Base-by-base conservation (phyloP, 352 stramenopile genomes). In the Globisporangium sylvaticum region DNA sequence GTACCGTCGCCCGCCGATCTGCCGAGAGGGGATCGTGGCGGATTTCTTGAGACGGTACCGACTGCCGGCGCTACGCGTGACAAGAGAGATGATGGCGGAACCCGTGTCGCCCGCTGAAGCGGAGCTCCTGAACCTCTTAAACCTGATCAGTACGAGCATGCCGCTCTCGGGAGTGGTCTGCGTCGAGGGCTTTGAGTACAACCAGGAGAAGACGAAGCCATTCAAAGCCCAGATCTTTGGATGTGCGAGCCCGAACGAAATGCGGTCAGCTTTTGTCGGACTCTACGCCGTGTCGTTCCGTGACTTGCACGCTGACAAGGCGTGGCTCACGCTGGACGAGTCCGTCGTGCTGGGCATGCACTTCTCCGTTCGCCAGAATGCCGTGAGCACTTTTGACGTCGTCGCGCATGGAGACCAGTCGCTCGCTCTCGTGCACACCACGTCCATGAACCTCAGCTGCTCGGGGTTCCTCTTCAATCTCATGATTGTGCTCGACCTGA, bases 61-160 rank as follows among this genome's bases (percentile, higher is more conserved):
- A 22, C 25, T 58, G 14, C 14, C 52, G 20, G 25, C 52, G 52
- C 52, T 25, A 58, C 25, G 9, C 52, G 15, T 58, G 52, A 20
- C 24, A 31, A 18, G 52, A 37, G 52, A 24, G 15, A 58, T 58
- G 52, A 58, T 58, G 52, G 25, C 15, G 14, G 18, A 58, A 25
- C 4, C 10, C 25, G 24, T 20, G 24, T 58, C 52, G 1, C 31
- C 52, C 5, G 25, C 59, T 14, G 80, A 89, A 42, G 55, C 62
- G 0, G 77, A 83, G 52, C 62, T 84, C 0, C 63, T 84, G 34
- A 62, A 70, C 10, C 62, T 89, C 2, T 66, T 89, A 1, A 61
- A 81, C 27, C 73, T 89, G 31, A 78, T 89, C 63, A 77, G 75
- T 69, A 75, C 75, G 65, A 87, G 81, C 55, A 67, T 66, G 1